These are phyloP conservation scores for Phyllosticta citribraziliensis DNA, from an alignment of 2,329 filamentous ascomycete genomes.

Conservation along the genomic window DNA sequence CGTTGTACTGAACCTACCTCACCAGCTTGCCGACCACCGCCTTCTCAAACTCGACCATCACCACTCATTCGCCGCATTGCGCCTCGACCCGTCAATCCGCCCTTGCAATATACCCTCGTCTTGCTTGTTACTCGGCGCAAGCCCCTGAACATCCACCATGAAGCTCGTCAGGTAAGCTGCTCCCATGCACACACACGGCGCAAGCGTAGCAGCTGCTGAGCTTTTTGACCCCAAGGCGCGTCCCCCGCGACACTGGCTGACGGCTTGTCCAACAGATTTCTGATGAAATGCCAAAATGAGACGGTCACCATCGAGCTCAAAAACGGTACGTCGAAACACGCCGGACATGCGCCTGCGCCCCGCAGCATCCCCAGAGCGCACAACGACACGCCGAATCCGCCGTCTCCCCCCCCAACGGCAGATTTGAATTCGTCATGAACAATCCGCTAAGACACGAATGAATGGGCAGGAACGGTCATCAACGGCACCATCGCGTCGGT, in stretches of 20 bases:
- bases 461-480: constrained; percentile 71
- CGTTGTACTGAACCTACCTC: background rate
- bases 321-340: constrained; percentile 57
- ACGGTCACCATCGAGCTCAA: constrained; percentile 98
- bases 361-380: background rate
- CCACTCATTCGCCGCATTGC: background rate
- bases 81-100: background rate
- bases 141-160: constrained; percentile 51
- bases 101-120: background rate
- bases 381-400: background rate
- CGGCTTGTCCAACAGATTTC: constrained; percentile 53
- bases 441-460: background rate
- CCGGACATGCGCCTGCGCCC: background rate
- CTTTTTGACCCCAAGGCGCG: constrained; percentile 24
- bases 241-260: constrained; percentile 15
- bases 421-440: background rate
- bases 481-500: constrained; percentile 96
- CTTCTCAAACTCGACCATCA: constrained; percentile 10
- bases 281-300: constrained; percentile 99
- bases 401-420: background rate
- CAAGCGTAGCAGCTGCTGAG: constrained; percentile 36
- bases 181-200: constrained; percentile 15
- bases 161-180: constrained; percentile 85
- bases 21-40: background rate
- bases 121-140: background rate